These are phyloP conservation scores for Fusarium virguliforme DNA, from an alignment of 2,329 filamentous ascomycete species.

Conservation along the genomic window DNA sequence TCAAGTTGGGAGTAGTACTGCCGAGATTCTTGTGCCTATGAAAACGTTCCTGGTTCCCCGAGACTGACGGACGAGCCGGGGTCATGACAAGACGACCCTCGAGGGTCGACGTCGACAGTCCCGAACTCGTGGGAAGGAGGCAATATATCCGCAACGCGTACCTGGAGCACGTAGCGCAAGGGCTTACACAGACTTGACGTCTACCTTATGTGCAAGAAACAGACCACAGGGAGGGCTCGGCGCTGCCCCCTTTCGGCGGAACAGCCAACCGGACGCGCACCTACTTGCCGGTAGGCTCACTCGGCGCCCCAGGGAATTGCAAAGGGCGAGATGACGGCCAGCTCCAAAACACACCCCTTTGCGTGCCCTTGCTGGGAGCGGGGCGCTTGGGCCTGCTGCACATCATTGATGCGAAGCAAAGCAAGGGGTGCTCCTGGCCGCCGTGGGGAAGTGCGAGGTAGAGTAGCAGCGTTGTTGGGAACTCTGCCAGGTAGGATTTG, in stretches of 20 bases:
- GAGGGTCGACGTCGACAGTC: constrained; percentile 32
- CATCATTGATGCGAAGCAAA: constrained; percentile 49
- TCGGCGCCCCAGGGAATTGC: constrained; percentile 31
- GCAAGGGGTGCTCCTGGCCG: constrained; percentile 38
- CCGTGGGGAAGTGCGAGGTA: constrained; percentile 44
- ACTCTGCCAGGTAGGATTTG: constrained; percentile 16
- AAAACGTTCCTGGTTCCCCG: constrained; percentile 5
- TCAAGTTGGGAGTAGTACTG: neutral
- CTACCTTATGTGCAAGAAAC: constrained; percentile 17
- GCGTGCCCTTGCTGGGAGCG: constrained; percentile 29
- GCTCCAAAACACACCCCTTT: constrained; percentile 38
- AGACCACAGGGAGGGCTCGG: constrained; percentile 28
- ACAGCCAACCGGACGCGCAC: constrained; percentile 28
- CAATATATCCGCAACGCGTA: constrained; percentile 36
- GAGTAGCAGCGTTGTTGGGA: constrained; percentile 26
- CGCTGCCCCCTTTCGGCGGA: constrained; percentile 29
- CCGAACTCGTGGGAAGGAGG: constrained; percentile 42
- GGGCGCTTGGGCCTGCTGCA: constrained; percentile 50
- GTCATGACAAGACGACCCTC: constrained; percentile 21
- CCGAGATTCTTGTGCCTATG: constrained; percentile 11
- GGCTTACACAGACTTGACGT: constrained; percentile 14
- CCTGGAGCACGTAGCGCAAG: constrained; percentile 19
- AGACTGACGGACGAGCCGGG: constrained; percentile 11
- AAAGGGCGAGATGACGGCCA: constrained; percentile 37
- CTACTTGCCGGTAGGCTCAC: constrained; percentile 22